Base-by-base conservation (phyloP, 75 land plant species). In the Picea glauca region DNA sequence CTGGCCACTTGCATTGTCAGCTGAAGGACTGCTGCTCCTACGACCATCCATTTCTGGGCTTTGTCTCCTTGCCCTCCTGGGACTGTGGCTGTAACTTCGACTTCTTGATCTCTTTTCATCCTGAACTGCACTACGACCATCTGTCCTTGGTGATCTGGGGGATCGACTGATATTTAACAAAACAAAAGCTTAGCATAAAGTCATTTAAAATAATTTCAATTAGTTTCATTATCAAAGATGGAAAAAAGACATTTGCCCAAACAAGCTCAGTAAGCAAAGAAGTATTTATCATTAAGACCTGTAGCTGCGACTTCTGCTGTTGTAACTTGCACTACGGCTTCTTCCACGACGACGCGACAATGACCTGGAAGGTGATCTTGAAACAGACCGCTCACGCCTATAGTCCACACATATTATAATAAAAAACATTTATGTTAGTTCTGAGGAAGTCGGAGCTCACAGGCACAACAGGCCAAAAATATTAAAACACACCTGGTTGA, bases 301-400 rank as follows among this genome's bases (percentile, higher is more conserved):
- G 82, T 84, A 82, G 79, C 90, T 91, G 43, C 81, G 81, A 58
- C 85, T 87, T 58, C 81, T 77, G 78, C 79, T 81, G 78, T 93
- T 91, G 4, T 78, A 78, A 72, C 86, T 88, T 1, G 79, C 62
- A 79, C 95, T 90, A 12, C 86, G 83, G 74, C 90, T 87, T 20
- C 89, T 78, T 38, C 87, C 81, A 62, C 85, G 86, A 9, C 86
- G 77, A 62, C 78, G 89, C 18, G 85, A 74, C 13, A 80, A 79
- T 31, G 87, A 85, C 56, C 87, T 85, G 7, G 83, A 84, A 14
- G 83, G 90, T 13, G 92, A 90, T 21, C 85, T 78, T 8, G 88
- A 87, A 58, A 76, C 81, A 75, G 89, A 85, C 59, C 87, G 62
- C 4, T 81, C 87, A 72, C 85, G 84, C 72, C 89, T 84, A 81